Conservation (phyloP, 768 basidiomycete species). For the Thelephora ganbajun region DNA sequence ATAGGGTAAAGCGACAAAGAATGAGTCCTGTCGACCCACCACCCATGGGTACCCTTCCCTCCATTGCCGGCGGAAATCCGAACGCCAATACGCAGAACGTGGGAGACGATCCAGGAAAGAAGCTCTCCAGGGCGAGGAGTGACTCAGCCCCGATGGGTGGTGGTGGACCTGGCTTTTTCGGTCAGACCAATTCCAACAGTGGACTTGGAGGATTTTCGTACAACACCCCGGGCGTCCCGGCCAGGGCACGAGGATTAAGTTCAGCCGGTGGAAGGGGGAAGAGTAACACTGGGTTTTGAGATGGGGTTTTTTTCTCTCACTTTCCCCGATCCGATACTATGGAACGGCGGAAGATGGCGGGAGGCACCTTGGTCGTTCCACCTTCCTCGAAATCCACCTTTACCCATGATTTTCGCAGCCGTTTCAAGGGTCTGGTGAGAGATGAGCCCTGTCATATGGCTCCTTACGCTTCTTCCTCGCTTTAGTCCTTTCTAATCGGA, state of each 20-base stretch:
- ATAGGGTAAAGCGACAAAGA: constrained; percentile 37
- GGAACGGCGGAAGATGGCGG: no score
- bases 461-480: no score
- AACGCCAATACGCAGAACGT: constrained; percentile 2
- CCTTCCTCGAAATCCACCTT: no score
- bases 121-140: constrained; percentile 38
- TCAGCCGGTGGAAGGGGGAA: background rate
- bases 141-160: constrained; percentile 51
- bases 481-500: no score
- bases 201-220: background rate
- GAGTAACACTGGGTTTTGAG: background rate
- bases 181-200: background rate
- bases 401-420: no score
- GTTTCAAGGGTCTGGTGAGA: no score
- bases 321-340: no score
- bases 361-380: no score
- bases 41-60: constrained; percentile 3
- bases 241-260: background rate
- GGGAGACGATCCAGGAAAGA: constrained; percentile 10
- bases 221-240: background rate
- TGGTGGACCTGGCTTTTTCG: background rate
- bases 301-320: no score
- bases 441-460: no score
- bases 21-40: constrained; percentile 14
- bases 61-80: constrained; percentile 6